phyloP scores from a whole-genome alignment of 1,284 basidiomycete genomes.

The Microbotryum violaceum region DNA sequence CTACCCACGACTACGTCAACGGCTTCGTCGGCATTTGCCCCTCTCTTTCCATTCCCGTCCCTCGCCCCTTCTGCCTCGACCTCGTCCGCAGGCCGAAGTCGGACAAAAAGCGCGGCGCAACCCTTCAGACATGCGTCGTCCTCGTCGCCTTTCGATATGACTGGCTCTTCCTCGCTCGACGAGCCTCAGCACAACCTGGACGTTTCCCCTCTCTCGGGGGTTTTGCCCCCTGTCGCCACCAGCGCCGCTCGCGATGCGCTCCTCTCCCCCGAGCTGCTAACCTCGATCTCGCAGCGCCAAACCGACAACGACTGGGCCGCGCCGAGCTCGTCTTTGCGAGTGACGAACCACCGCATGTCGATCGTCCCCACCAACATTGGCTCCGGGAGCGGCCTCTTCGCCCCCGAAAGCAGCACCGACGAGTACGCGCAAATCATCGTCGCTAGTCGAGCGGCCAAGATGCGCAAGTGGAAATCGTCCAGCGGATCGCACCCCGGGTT shows the following conservation, averaged over 20 bases:
- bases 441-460: conserved; percentile 49
- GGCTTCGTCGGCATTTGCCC: conserved; percentile 21
- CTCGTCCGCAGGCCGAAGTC: neutral
- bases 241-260: neutral
- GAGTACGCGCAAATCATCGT: conserved; percentile 51
- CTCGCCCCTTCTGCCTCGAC: neutral
- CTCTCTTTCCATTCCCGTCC: conserved; percentile 17
- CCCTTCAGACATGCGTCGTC: too few species aligned
- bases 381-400: neutral
- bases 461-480: conserved; percentile 47
- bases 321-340: conserved; percentile 1
- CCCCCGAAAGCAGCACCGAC: conserved; percentile 34
- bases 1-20: neutral
- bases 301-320: conserved; percentile 3
- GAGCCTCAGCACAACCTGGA: conserved; percentile 12
- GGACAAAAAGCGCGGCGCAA: too few species aligned
- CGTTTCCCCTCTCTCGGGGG: conserved; percentile 13
- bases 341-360: conserved; percentile 17
- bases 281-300: conserved; percentile 9
- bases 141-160: neutral
- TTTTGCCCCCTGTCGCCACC: conserved; percentile 3
- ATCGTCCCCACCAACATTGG: conserved; percentile 12
- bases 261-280: neutral
- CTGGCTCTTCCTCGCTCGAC: conserved; percentile 8
- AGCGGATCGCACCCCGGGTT: conserved; percentile 16